phyloP scores from a whole-genome alignment of 768 basidiomycete species.

The Pulveroboletus sp. region DNA sequence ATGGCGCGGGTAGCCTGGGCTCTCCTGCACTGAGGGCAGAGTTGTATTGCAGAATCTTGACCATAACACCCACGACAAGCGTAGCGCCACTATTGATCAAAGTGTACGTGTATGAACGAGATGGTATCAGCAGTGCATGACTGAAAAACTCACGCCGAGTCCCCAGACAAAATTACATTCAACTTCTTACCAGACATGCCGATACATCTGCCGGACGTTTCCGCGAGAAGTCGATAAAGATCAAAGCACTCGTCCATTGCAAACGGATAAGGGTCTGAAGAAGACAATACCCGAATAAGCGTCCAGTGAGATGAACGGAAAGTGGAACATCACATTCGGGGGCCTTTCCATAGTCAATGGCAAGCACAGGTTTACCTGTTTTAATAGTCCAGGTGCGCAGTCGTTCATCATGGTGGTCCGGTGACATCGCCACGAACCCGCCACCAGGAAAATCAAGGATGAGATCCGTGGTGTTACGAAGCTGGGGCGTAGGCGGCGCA shows the following conservation, averaged over 20 bases:
- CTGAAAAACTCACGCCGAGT: conserved; percentile 81
- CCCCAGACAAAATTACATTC: conserved; percentile 78
- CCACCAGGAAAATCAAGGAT: conserved; percentile 94
- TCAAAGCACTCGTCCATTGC: conserved; percentile 96
- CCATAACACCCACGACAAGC: conserved; percentile 77
- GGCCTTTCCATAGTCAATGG: conserved; percentile 94
- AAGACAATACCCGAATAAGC: conserved; percentile 1
- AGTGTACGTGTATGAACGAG: conserved; percentile 10
- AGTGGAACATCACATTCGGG: conserved; percentile 70
- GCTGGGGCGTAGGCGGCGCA: conserved; percentile 56
- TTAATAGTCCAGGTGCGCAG: conserved; percentile 79
- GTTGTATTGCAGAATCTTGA: conserved; percentile 75
- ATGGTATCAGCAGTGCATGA: not conserved
- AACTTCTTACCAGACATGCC: conserved; percentile 86
- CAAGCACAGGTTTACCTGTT: conserved; percentile 74
- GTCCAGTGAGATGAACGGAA: not conserved
- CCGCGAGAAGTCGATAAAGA: conserved; percentile 73
- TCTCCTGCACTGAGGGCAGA: conserved; percentile 25
- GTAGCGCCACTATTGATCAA: conserved; percentile 68
- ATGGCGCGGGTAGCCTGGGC: conserved; percentile 60
- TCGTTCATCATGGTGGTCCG: conserved; percentile 95
- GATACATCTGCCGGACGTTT: conserved; percentile 72
- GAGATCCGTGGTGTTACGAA: conserved; percentile 68
- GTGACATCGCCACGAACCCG: conserved; percentile 94
- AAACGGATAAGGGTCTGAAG: conserved; percentile 90